phyloP scores from a whole-genome alignment of 2,329 filamentous ascomycete species.

The Colletotrichum navitas region DNA sequence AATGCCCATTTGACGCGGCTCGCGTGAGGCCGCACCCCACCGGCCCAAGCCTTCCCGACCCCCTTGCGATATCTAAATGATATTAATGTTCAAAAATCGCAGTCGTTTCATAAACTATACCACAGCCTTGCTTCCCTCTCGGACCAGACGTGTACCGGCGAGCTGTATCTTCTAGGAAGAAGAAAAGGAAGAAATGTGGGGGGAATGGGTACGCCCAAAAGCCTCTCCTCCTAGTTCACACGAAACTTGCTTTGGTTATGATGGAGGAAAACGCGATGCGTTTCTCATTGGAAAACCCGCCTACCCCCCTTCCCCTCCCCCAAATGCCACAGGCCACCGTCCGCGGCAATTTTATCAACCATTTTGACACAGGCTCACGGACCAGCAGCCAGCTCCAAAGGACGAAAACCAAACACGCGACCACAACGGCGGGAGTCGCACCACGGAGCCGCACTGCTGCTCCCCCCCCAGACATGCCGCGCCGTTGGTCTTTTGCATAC shows the following conservation, averaged over 20 bases:
- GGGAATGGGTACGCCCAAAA: too few species aligned
- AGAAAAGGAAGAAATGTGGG: not conserved
- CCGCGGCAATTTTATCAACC: not conserved
- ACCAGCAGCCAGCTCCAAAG: not conserved
- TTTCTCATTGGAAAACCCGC: too few species aligned
- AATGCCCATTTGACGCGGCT: slow-evolving; percentile 22
- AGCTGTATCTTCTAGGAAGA: not conserved
- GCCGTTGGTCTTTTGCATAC: not conserved
- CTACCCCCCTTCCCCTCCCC: too few species aligned
- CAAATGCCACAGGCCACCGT: not conserved
- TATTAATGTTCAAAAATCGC: not conserved
- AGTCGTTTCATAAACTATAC: not conserved
- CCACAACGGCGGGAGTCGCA: not conserved
- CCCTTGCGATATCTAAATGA: not conserved
- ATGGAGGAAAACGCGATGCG: too few species aligned
- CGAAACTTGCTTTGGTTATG: not conserved
- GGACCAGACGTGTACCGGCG: not conserved
- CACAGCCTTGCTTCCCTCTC: not conserved
- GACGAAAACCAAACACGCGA: not conserved
- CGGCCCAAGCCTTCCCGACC: slow-evolving; percentile 1
- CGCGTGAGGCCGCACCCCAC: slow-evolving; percentile 13
- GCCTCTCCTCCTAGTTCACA: not conserved
- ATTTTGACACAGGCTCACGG: not conserved
- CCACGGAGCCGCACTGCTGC: not conserved
- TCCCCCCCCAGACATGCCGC: not conserved